Percentiles rank a stretch among this genome's conserved stretches.
phyloP scores from a whole-genome alignment of 805 yeast species.

The Candida suzukii region DNA sequence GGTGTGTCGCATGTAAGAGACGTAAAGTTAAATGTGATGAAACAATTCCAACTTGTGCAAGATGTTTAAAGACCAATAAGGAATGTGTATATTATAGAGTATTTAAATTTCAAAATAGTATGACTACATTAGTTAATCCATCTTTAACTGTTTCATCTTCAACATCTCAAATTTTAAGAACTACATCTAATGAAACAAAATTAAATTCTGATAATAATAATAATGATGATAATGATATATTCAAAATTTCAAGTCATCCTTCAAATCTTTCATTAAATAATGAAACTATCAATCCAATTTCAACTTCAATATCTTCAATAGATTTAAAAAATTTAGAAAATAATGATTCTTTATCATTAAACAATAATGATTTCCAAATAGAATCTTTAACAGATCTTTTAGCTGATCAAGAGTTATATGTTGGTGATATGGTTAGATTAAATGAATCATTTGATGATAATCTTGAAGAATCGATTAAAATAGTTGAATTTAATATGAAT shows the following conservation, averaged over 20 bases:
- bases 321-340: background rate
- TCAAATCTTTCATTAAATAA: too few relatives aligned
- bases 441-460: background rate
- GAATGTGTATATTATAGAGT: constrained; percentile 27
- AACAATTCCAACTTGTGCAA: constrained; percentile 26
- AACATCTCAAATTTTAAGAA: too few relatives aligned
- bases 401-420: constrained; percentile 16
- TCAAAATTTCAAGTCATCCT: too few relatives aligned
- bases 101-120: constrained; percentile 16
- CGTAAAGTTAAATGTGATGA: constrained; percentile 33
- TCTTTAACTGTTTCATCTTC: background rate
- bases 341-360: background rate
- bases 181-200: too few relatives aligned
- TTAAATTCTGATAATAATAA: too few relatives aligned
- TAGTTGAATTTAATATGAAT: background rate
- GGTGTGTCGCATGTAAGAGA: constrained; percentile 34
- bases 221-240: too few relatives aligned
- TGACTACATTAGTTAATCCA: background rate
- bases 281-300: too few relatives aligned
- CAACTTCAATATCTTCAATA: too few relatives aligned
- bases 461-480: constrained; percentile 1
- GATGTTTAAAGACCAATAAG: constrained; percentile 26
- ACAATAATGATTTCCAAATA: constrained; percentile 1
- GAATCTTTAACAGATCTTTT: constrained; percentile 2
- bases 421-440: constrained; percentile 13